These are phyloP conservation scores for Aristolochia californica DNA, from an alignment of 164 flowering plant species.

Conservation along the genomic window DNA sequence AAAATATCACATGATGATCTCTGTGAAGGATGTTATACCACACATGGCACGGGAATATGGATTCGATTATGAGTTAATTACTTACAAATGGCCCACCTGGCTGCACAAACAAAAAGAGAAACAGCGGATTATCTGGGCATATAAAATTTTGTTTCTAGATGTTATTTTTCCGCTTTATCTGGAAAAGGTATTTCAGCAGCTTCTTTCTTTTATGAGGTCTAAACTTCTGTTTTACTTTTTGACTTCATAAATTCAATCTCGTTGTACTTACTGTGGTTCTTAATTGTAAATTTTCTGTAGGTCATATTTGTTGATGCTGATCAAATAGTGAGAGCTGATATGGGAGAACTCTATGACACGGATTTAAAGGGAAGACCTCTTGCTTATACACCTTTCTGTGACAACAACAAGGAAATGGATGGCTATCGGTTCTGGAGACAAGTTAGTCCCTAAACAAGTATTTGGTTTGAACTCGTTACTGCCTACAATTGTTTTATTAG, in stretches of 20 bases:
- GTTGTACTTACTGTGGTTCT: not conserved
- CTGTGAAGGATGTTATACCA: conserved; percentile 80
- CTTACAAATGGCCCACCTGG: conserved; percentile 99
- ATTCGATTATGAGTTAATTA: conserved; percentile 83
- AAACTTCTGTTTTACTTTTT: not conserved
- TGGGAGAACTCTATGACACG: conserved; percentile 99
- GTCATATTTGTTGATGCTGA: conserved; percentile 99
- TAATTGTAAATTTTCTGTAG: conserved; percentile 28
- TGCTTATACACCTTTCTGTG: conserved; percentile 96
- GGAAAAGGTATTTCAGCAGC: conserved; percentile 52
- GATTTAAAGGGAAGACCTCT: conserved; percentile 85
- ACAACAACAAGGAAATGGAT: conserved; percentile 98
- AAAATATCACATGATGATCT: not conserved
- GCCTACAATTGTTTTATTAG: too few species aligned
- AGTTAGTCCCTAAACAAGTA: conserved; percentile 24
- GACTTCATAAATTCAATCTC: not conserved
- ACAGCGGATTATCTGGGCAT: conserved; percentile 98
- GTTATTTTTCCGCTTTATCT: conserved; percentile 94
- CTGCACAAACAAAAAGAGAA: conserved; percentile 96
- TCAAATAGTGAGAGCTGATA: conserved; percentile 86
- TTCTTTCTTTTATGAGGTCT: not conserved
- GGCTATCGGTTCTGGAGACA: conserved; percentile 99
- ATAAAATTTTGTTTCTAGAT: conserved; percentile 92
- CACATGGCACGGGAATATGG: conserved; percentile 92
- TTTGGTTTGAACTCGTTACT: not conserved